phyloP scores from a whole-genome alignment of 2,329 filamentous ascomycete genomes.

The Phoma herbarum region DNA sequence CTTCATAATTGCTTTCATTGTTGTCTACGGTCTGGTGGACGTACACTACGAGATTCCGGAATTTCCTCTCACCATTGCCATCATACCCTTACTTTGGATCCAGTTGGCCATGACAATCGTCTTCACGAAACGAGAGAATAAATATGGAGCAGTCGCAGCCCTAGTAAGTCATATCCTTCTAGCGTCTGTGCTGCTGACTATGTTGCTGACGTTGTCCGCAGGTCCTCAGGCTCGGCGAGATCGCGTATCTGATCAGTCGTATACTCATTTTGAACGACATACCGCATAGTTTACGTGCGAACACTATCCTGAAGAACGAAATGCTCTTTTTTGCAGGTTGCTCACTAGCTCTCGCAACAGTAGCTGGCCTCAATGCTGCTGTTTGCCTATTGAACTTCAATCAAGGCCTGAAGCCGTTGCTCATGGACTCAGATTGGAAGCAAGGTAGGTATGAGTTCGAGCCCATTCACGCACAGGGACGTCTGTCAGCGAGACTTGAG shows the following conservation, averaged over 20 bases:
- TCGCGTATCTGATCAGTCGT: slow-evolving; percentile 33
- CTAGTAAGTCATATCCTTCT: slow-evolving; percentile 23
- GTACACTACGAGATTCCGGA: slow-evolving; percentile 36
- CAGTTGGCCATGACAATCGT: slow-evolving; percentile 25
- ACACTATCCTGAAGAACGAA: slow-evolving; percentile 32
- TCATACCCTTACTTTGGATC: slow-evolving; percentile 33
- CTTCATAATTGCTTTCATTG: slow-evolving; percentile 33
- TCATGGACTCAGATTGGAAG: slow-evolving; percentile 23
- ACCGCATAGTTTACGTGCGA: slow-evolving; percentile 7
- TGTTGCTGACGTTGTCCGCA: neutral
- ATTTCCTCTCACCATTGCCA: slow-evolving; percentile 33
- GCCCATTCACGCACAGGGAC: slow-evolving; percentile 22
- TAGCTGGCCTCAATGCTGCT: slow-evolving; percentile 14
- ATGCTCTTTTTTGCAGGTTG: slow-evolving; percentile 33
- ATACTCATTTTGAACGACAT: slow-evolving; percentile 30
- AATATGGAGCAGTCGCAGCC: slow-evolving; percentile 20
- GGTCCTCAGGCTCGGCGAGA: slow-evolving; percentile 28
- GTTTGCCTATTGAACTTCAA: slow-evolving; percentile 34
- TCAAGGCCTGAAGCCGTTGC: slow-evolving; percentile 33
- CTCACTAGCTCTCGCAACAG: slow-evolving; percentile 17
- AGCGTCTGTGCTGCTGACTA: neutral
- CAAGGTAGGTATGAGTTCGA: slow-evolving; percentile 19
- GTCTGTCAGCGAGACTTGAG: slow-evolving; percentile 19
- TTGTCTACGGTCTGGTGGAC: slow-evolving; percentile 33
- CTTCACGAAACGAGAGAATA: slow-evolving; percentile 25